Percentiles rank a stretch among this genome's conserved stretches.
phyloP scores from a whole-genome alignment of 2,329 filamentous ascomycete species.

The Penicillium sp. region DNA sequence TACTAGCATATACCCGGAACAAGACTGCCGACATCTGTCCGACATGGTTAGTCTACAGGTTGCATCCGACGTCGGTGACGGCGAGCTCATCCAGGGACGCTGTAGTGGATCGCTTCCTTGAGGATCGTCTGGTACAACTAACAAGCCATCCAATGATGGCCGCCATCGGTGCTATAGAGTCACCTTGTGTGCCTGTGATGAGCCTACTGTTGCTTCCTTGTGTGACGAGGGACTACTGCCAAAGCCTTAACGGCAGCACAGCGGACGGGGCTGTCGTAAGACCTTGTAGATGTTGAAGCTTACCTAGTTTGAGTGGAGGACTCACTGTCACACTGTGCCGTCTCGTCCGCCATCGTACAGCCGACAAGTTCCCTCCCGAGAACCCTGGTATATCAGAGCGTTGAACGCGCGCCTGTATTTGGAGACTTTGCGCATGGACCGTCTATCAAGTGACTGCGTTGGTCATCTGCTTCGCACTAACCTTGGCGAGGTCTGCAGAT shows the following conservation, averaged over 20 bases:
- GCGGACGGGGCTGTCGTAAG: constrained; percentile 17
- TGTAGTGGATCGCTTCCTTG: neutral
- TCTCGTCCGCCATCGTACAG: constrained; percentile 19
- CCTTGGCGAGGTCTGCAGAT: constrained; percentile 14
- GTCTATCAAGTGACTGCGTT: constrained; percentile 27
- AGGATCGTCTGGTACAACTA: neutral
- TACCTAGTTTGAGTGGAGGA: neutral
- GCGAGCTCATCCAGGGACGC: neutral
- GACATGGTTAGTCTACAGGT: neutral
- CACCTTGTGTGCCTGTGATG: constrained; percentile 6
- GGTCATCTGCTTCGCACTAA: constrained; percentile 24
- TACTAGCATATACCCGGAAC: neutral
- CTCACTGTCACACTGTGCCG: constrained; percentile 6
- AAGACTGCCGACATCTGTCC: neutral
- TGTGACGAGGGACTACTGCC: constrained; percentile 12
- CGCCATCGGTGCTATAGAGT: constrained; percentile 8
- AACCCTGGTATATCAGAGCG: constrained; percentile 8
- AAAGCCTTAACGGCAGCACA: constrained; percentile 17
- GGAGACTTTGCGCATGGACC: constrained; percentile 25
- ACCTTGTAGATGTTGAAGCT: constrained; percentile 1
- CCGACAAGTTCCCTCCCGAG: constrained; percentile 4
- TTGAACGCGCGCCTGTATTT: constrained; percentile 15
- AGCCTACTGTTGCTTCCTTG: constrained; percentile 8
- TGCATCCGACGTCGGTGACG: constrained; percentile 4
- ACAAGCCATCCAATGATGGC: neutral